Conservation (phyloP, 1,284 basidiomycete genomes). For the Mycosarcoma maydis region DNA sequence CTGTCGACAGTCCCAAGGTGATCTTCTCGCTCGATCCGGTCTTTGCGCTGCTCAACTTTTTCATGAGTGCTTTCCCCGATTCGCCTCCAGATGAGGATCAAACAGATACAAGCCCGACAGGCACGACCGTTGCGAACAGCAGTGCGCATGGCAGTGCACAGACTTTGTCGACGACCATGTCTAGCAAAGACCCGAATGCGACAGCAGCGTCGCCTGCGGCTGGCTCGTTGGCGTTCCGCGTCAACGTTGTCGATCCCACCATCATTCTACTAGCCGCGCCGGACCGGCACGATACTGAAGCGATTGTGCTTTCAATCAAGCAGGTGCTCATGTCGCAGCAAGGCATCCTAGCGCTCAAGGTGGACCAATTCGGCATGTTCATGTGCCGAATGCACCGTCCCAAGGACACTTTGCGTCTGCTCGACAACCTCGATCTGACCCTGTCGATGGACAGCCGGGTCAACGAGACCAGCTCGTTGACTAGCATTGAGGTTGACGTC, state of each 20-base stretch:
- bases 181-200: background rate
- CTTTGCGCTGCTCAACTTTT: slow-evolving; percentile 86
- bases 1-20: slow-evolving; percentile 90
- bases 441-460: slow-evolving; percentile 85
- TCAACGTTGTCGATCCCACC: slow-evolving; percentile 91
- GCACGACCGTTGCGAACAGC: slow-evolving; percentile 9
- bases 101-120: background rate
- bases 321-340: slow-evolving; percentile 93
- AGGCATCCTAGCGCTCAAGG: slow-evolving; percentile 83
- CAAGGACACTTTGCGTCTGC: slow-evolving; percentile 85
- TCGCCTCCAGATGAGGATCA: slow-evolving; percentile 5
- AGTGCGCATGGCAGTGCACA: background rate
- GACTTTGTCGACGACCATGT: background rate
- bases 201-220: slow-evolving; percentile 1
- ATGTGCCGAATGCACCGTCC: slow-evolving; percentile 84
- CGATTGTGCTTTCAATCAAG: slow-evolving; percentile 84
- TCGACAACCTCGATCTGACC: slow-evolving; percentile 91
- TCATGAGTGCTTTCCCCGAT: slow-evolving; percentile 74
- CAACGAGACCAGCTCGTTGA: slow-evolving; percentile 79
- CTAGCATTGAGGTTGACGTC: slow-evolving; percentile 83
- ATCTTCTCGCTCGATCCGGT: slow-evolving; percentile 94
- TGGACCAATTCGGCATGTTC: slow-evolving; percentile 91
- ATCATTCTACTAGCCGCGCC: slow-evolving; percentile 90
- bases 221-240: slow-evolving; percentile 73
- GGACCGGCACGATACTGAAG: slow-evolving; percentile 80